Base-by-base conservation (phyloP, 2,329 filamentous ascomycete species). In the Sarocladiaceae sp. region DNA sequence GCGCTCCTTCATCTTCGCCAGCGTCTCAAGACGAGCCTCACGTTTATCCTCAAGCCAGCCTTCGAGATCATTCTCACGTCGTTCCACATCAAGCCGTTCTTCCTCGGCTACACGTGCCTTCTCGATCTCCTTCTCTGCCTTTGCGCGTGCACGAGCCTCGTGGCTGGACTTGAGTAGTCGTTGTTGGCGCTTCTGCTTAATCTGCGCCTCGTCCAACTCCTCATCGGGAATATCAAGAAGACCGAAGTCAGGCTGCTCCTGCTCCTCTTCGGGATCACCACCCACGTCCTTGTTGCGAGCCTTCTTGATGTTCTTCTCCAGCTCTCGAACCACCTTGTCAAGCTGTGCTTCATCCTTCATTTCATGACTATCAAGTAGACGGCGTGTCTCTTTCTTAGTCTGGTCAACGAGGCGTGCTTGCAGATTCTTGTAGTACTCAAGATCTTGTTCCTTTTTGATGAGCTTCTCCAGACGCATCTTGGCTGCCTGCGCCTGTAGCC, bases 401-500 rank as follows among this genome's bases (percentile, higher is more conserved):
- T 87, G 79, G 19, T 83, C 80, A 2, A 73, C 76, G 9, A 96
- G 71, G 50, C 80, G 80, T 26, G 70, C 63, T 57, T 94, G 88
- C 3, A 98, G 68, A 47, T 88, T 80, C 59, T 88, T 89, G 71
- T 90, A 96, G 64, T 95, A 96, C 54, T 95, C 90, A 2, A 97
- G 69, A 60, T 97, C 90, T 59, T 95, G 82, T 65, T 98, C 93
- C 64, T 98, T 98, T 58, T 87, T 86, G 61, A 97, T 88, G 37
- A 98, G 72, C 56, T 95, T 95, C 52, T 98, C 93, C 1, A 98
- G 70, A 6, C 93, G 83, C 88, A 96, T 95, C 65, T 95, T 97
- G 9, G 91, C 91, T 0, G 93, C 93, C 64, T 98, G 93, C 56
- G 96, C 89, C 62, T 98, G 93, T 20, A 98, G 61, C 35, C 94